phyloP scores from a whole-genome alignment of 108 stramenopile species.

The Cyclotella sp. region DNA sequence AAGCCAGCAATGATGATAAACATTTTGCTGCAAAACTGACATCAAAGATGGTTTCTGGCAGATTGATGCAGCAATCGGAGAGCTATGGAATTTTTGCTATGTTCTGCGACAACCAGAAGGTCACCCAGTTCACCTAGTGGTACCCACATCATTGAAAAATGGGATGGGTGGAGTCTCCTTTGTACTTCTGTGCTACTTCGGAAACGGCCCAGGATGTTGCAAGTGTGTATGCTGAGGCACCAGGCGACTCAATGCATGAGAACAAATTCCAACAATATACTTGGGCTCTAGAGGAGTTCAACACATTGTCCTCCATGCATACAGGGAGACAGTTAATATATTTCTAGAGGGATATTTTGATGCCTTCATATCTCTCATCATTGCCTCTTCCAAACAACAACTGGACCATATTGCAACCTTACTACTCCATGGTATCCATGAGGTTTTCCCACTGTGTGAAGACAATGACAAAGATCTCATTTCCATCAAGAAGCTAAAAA shows the following conservation, averaged over 20 bases:
- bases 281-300: neutral
- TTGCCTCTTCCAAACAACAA: neutral
- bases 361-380: conserved; percentile 18
- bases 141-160: neutral
- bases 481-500: conserved; percentile 8
- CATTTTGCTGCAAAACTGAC: neutral
- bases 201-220: neutral
- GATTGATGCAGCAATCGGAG: neutral
- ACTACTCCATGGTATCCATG: conserved; percentile 22
- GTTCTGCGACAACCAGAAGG: neutral
- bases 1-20: neutral
- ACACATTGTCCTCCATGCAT: neutral
- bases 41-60: too few species aligned
- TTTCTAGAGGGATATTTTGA: conserved; percentile 22
- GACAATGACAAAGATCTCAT: conserved; percentile 27
- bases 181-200: too few species aligned
- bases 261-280: too few species aligned
- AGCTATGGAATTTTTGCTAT: conserved; percentile 15
- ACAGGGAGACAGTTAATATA: neutral
- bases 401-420: neutral
- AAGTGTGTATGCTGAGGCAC: too few species aligned
- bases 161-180: too few species aligned
- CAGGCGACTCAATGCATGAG: neutral
- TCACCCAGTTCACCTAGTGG: neutral
- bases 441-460: conserved; percentile 5